Conservation (phyloP, 2,329 filamentous ascomycete genomes). For the Penicillium freii region DNA sequence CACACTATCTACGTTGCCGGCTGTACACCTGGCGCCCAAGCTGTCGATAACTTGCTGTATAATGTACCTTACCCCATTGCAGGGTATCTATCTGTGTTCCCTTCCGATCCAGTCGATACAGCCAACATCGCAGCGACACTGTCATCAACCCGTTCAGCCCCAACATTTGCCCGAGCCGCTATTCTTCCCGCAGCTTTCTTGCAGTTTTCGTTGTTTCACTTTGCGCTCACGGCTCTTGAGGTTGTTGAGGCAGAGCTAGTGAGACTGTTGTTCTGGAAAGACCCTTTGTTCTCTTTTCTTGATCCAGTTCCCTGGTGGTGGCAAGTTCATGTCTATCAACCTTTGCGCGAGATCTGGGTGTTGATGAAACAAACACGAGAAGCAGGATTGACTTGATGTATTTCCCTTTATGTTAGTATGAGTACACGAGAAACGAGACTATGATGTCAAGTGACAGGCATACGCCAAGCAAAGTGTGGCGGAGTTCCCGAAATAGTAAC, state of each 20-base stretch:
- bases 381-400: constrained; percentile 32
- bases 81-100: constrained; percentile 30
- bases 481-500: constrained; percentile 24
- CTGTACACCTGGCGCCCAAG: constrained; percentile 31
- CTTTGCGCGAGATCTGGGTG: constrained; percentile 38
- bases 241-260: constrained; percentile 8
- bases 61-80: constrained; percentile 28
- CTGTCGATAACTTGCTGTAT: constrained; percentile 30
- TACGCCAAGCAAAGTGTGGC: constrained; percentile 18
- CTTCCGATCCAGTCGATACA: constrained; percentile 15
- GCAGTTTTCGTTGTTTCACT: neutral
- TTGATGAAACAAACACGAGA: constrained; percentile 41
- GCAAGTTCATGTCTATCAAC: constrained; percentile 59
- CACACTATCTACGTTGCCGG: constrained; percentile 35
- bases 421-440: constrained; percentile 10
- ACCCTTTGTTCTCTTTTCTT: constrained; percentile 54
- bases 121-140: constrained; percentile 10
- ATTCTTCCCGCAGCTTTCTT: constrained; percentile 1
- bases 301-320: constrained; percentile 59
- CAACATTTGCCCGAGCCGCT: neutral
- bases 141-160: constrained; percentile 6
- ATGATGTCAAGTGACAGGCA: constrained; percentile 6
- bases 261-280: constrained; percentile 52
- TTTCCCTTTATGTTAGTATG: neutral
- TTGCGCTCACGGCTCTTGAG: neutral